Evolutionary conservation across 2,329 filamentous ascomycete genomes (phyloP).

Genomic region (Paraphoma sp.): DNA sequence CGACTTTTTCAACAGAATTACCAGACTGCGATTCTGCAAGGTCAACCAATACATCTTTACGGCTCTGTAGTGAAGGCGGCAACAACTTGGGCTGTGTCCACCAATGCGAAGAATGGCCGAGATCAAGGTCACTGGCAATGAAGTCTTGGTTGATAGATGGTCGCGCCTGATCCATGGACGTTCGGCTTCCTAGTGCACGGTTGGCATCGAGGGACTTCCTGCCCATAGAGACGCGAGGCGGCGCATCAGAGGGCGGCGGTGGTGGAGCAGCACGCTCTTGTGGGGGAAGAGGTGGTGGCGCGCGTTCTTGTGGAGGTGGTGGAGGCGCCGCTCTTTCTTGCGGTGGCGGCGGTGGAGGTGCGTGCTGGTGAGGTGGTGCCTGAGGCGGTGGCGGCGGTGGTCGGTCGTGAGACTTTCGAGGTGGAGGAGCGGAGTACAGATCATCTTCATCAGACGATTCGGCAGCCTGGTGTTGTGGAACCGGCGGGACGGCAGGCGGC

Average conservation of each 20-base stretch:
- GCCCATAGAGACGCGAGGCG: conserved; percentile 51
- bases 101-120: conserved; percentile 78
- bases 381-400: conserved; percentile 42
- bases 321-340: conserved; percentile 21
- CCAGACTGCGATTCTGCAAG: conserved; percentile 79
- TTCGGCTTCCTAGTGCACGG: conserved; percentile 59
- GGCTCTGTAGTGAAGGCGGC: conserved; percentile 81
- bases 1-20: conserved; percentile 76
- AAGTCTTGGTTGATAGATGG: conserved; percentile 76
- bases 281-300: conserved; percentile 44
- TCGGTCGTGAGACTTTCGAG: conserved; percentile 45
- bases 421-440: conserved; percentile 43
- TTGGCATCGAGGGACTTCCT: conserved; percentile 71
- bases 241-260: conserved; percentile 53
- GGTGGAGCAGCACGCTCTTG: conserved; percentile 52
- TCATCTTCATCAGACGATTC: conserved; percentile 46
- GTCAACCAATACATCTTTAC: conserved; percentile 84
- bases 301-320: conserved; percentile 50
- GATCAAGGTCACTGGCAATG: conserved; percentile 86
- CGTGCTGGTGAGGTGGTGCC: too few species aligned
- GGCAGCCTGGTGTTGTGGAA: conserved; percentile 33
- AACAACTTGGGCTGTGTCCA: conserved; percentile 83
- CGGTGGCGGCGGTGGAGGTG: conserved; percentile 33
- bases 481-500: conserved; percentile 42
- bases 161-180: conserved; percentile 77